Evolutionary conservation across 768 basidiomycete species (phyloP).

Genomic region (Amanita rubescens): DNA sequence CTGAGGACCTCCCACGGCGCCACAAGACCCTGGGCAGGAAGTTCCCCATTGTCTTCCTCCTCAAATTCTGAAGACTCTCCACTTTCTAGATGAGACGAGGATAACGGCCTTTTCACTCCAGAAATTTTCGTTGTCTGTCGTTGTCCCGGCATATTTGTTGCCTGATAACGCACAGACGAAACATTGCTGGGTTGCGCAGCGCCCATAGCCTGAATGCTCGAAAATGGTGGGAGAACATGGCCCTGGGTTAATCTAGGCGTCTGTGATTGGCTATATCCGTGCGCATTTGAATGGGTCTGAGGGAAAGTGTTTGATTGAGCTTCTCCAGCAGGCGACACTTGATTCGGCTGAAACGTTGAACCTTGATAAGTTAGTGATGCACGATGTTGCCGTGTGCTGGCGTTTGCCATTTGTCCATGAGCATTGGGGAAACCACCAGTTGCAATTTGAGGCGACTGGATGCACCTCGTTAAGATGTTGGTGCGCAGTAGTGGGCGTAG

Average conservation of each 20-base stretch:
- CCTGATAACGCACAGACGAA: conserved; percentile 54
- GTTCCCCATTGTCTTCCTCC: conserved; percentile 72
- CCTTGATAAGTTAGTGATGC: conserved; percentile 18
- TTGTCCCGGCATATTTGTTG: conserved; percentile 31
- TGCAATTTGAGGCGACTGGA: conserved; percentile 30
- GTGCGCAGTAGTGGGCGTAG: conserved; percentile 39
- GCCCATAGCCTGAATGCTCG: conserved; percentile 56
- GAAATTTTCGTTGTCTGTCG: conserved; percentile 24
- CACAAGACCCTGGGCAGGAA: conserved; percentile 75
- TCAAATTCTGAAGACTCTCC: conserved; percentile 82
- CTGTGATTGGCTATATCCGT: conserved; percentile 24
- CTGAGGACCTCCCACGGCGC: conserved; percentile 85
- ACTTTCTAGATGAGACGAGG: conserved; percentile 63
- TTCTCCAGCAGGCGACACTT: conserved; percentile 27
- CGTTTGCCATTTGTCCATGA: conserved; percentile 14
- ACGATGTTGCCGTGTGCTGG: conserved; percentile 14
- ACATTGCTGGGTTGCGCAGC: conserved; percentile 41
- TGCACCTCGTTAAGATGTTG: conserved; percentile 33
- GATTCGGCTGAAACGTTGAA: conserved; percentile 28
- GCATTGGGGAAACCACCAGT: conserved; percentile 22
- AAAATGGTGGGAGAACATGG: conserved; percentile 64
- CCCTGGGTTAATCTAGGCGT: conserved; percentile 27
- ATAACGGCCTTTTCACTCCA: conserved; percentile 47
- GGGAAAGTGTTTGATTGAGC: conserved; percentile 36
- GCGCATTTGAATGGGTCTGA: conserved; percentile 32